These are phyloP conservation scores for Aspergillus quadrilineatus DNA, from an alignment of 2,329 filamentous ascomycete genomes.

Conservation along the genomic window DNA sequence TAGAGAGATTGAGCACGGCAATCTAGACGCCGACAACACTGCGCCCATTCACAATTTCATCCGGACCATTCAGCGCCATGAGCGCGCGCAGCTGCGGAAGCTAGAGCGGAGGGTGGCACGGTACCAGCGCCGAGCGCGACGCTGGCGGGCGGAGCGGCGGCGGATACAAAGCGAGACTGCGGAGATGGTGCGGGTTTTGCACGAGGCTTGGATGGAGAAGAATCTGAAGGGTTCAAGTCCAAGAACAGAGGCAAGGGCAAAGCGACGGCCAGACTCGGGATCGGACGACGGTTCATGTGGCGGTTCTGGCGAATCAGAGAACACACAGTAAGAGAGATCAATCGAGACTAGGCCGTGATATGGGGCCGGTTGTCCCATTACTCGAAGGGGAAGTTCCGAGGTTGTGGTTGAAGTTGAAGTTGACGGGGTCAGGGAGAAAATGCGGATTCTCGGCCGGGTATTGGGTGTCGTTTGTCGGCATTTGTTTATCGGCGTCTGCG, in stretches of 20 bases:
- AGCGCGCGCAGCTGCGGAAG: constrained; percentile 15
- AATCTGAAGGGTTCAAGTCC: constrained; percentile 2
- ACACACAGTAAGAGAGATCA: neutral
- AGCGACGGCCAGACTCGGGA: constrained; percentile 17
- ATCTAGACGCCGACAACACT: constrained; percentile 24
- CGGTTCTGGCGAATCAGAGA: neutral
- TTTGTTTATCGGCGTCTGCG: neutral
- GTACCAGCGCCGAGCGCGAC: constrained; percentile 18
- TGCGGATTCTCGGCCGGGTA: neutral
- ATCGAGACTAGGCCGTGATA: neutral
- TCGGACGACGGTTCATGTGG: neutral
- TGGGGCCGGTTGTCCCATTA: neutral
- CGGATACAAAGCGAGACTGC: constrained; percentile 25
- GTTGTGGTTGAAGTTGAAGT: neutral
- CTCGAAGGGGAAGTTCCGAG: neutral
- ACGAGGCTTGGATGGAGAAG: constrained; percentile 12
- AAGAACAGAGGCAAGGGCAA: neutral
- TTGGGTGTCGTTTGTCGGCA: neutral
- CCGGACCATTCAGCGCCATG: constrained; percentile 24
- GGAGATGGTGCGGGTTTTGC: constrained; percentile 13
- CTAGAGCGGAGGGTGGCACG: constrained; percentile 23
- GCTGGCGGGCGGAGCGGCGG: constrained; percentile 20
- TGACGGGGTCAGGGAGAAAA: neutral
- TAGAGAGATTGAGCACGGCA: constrained; percentile 25
- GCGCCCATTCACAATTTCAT: constrained; percentile 29